Percentiles rank a stretch among this genome's conserved stretches.
Evolutionary conservation across 345 rosid genomes (phyloP).

Genomic region (Populus davidiana): DNA sequence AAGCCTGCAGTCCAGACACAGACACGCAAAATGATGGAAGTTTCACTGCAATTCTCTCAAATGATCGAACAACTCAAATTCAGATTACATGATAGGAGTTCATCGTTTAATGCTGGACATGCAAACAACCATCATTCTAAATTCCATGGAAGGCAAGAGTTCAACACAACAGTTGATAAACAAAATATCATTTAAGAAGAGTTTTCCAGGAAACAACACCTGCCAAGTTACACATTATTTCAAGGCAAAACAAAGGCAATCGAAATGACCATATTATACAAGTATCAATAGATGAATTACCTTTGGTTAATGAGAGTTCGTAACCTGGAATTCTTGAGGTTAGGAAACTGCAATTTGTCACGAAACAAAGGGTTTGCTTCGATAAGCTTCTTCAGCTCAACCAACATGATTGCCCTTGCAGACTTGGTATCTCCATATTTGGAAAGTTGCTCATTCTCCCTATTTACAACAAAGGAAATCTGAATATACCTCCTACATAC

Average conservation of each 20-base stretch:
- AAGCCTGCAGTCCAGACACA: background rate
- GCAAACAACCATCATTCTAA: background rate
- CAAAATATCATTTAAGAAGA: background rate
- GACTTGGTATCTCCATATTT: conserved; percentile 98
- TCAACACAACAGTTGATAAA: background rate
- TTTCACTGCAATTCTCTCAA: background rate
- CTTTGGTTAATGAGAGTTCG: conserved; percentile 96
- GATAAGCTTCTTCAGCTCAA: conserved; percentile 95
- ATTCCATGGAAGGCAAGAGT: background rate
- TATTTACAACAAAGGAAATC: conserved; percentile 25
- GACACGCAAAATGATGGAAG: background rate
- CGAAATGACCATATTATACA: background rate
- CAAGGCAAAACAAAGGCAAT: conserved; percentile 1
- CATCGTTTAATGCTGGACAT: background rate
- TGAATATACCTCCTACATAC: background rate
- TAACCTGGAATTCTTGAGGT: conserved; percentile 80
- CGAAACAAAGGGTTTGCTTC: conserved; percentile 98
- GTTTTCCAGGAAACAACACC: background rate
- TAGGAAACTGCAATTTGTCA: conserved; percentile 93
- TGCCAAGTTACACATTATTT: background rate
- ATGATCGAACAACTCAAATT: background rate
- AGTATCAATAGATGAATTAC: conserved; percentile 25
- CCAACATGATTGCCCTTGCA: conserved; percentile 93
- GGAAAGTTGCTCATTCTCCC: conserved; percentile 97
- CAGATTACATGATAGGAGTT: background rate